Percentiles rank a stretch among this genome's conserved stretches.
These are phyloP conservation scores for Rosellinia necatrix DNA, from an alignment of 2,329 filamentous ascomycete genomes.

Conservation along the genomic window DNA sequence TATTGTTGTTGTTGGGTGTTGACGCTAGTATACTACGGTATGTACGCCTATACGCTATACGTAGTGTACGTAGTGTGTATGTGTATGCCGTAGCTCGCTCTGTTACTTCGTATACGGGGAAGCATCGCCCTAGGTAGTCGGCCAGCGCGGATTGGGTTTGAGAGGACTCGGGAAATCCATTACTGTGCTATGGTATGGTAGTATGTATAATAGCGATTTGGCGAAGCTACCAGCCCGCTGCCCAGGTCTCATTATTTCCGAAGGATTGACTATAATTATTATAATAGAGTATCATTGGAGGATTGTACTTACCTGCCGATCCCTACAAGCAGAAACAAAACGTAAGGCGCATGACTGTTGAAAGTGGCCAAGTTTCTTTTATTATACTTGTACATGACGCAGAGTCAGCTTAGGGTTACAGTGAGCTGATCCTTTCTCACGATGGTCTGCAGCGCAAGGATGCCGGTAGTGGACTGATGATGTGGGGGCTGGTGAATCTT, in stretches of 20 bases:
- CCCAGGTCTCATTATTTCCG: too few species aligned
- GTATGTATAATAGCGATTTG: too few species aligned
- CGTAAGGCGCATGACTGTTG: slow-evolving; percentile 15
- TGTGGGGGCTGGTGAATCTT: slow-evolving; percentile 3
- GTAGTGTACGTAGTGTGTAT: too few species aligned
- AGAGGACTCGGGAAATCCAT: too few species aligned
- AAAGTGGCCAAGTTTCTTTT: slow-evolving; percentile 22
- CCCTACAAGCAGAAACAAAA: background rate
- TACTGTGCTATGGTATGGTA: background rate
- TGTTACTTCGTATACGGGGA: too few species aligned
- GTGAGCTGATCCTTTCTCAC: slow-evolving; percentile 18
- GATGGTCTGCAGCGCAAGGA: slow-evolving; percentile 3
- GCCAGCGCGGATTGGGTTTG: too few species aligned
- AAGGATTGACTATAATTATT: slow-evolving; percentile 9
- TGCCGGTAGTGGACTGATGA: background rate
- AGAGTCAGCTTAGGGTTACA: slow-evolving; percentile 27
- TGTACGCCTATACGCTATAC: too few species aligned
- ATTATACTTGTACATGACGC: slow-evolving; percentile 23
- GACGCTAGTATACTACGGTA: too few species aligned
- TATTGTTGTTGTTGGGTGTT: too few species aligned
- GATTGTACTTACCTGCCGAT: slow-evolving; percentile 14
- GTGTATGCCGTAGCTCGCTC: too few species aligned
- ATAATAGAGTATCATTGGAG: slow-evolving; percentile 10
- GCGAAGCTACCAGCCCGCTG: too few species aligned
- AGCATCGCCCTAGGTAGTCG: too few species aligned